Evolutionary conservation across 495 filamentous ascomycete species (phyloP), one percentile per base, ranked within the genome.

Genomic region (Hypoxylon fuscum): DNA sequence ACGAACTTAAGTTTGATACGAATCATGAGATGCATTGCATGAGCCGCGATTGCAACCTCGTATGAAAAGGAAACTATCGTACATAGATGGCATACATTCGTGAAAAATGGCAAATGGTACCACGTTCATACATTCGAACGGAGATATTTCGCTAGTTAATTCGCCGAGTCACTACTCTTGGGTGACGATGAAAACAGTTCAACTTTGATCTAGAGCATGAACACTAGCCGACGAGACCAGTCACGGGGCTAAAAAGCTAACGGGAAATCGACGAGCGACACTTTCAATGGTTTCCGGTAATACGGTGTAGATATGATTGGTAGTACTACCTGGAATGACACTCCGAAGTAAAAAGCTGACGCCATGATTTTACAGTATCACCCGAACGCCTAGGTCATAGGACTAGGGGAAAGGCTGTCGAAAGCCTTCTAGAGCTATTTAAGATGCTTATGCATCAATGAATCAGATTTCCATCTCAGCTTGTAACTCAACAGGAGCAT

Each of bases 291-390:
- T 31, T 32, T 2, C 34, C 11, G 1, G 15, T 14, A 15, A 1
- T 14, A 15, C 34, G 34, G 34, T n/a, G 34, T 14, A 37, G 15
- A 37, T 14, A 37, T n/a, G n/a, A 14, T 12, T n/a, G 15, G 11
- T 11, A 37, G 6, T 14, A n/a, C 34, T 14, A 14, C 3, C 12
- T 37, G 11, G 2, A 14, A 14, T 8, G 34, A 11, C 34, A 15
- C 34, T 37, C 6, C 34, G 34, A 37, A 37, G n/a, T 14, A n/a
- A 37, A 37, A 37, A 37, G n/a, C 34, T 37, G 34, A 37, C 34
- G 1, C 34, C 34, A 2, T 1, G 34, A 6, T 8, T 37, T 14
- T 15, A 37, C n/a, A 37, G 34, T 11, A 37, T 37, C 11, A 14
- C n/a, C n/a, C n/a, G n/a, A n/a, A n/a, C n/a, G n/a, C n/a, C 15